phyloP scores from a whole-genome alignment of 192 early-diverging fungal species.

The Coemansia sp. region DNA sequence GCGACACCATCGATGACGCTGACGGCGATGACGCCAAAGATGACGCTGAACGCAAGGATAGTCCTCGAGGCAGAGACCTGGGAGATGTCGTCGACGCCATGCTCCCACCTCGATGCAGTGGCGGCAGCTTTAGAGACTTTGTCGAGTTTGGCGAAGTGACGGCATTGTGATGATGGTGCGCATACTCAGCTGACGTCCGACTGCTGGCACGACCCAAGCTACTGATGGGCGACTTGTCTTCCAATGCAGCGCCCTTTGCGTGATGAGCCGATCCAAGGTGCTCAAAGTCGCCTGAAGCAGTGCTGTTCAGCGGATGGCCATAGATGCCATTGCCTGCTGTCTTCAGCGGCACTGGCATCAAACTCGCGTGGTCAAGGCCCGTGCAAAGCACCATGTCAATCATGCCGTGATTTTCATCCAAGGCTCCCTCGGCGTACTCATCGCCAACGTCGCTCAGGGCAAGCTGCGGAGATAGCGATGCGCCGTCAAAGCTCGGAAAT shows the following conservation, averaged over 20 bases:
- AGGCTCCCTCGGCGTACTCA: slow-evolving; percentile 14
- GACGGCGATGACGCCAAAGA: slow-evolving; percentile 39
- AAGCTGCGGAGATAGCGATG: slow-evolving; percentile 3
- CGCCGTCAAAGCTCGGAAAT: slow-evolving; percentile 7
- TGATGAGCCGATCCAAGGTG: neutral
- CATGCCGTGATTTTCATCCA: neutral
- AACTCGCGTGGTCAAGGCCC: neutral
- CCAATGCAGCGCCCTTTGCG: neutral
- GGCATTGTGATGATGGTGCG: neutral
- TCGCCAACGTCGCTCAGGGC: slow-evolving; percentile 25
- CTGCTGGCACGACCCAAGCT: slow-evolving; percentile 9
- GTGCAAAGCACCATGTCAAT: slow-evolving; percentile 5
- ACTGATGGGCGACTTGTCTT: slow-evolving; percentile 8
- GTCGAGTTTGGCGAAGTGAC: neutral
- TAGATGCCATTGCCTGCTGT: neutral
- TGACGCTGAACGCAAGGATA: slow-evolving; percentile 33
- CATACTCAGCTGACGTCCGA: slow-evolving; percentile 2
- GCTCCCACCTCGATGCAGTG: slow-evolving; percentile 13
- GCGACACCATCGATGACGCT: slow-evolving; percentile 22
- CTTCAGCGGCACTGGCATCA: slow-evolving; percentile 3
- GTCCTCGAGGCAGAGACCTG: slow-evolving; percentile 33
- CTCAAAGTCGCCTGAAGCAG: neutral
- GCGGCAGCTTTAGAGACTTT: neutral
- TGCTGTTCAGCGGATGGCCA: neutral
- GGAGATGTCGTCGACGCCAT: slow-evolving; percentile 28